Base-by-base conservation (phyloP, 805 yeast genomes). In the Suhomyces sp. region DNA sequence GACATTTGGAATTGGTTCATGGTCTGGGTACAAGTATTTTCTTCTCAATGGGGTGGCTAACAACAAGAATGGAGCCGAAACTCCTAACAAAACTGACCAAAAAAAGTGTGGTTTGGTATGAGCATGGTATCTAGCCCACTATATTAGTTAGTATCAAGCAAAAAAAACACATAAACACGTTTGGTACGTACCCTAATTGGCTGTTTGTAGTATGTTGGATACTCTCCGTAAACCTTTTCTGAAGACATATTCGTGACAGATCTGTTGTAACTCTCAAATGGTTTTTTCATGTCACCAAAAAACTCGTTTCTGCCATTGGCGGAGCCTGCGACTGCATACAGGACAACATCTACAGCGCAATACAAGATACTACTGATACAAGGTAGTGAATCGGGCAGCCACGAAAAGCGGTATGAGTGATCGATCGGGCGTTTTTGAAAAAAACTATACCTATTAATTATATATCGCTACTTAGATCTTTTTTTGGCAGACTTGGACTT, bases 41-140 rank as follows among this genome's bases (percentile, higher is more conserved):
- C 87, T 82, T 78, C 96, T 84, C 46, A 86, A 60, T 27, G 91
- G 90, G 43, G 90, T 78, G 49, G 79, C 78, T 27, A 77, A 73
- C 35, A 87, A 75, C 51, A 86, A 79, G 4, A 83, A 68, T 10
- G 94, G 93, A 4, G 88, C 90, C 47, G 85, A 65, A 41, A 82
- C 64, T 6, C 91, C 96, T 61, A 87, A 75, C 35, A 76, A 75
- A 19, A 82, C 78, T 25, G 90, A 76, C 63, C 78, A 83, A 65
- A 87, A 84, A 57, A 86, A 74, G 69, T 87, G 89, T 41, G 96
- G 96, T 65, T 83, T 82, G 58, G 81, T 81, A 71, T 87, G 86
- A 21, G 92, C 87, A 60, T 84, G 85, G 71, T 82, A 87, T 66
- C 92, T 85, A 58, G 78, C 68, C 88, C 88, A 84, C 87, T 83